phyloP scores from a whole-genome alignment of 2,329 filamentous ascomycete species.

The Acephala macrosclerotiorum region DNA sequence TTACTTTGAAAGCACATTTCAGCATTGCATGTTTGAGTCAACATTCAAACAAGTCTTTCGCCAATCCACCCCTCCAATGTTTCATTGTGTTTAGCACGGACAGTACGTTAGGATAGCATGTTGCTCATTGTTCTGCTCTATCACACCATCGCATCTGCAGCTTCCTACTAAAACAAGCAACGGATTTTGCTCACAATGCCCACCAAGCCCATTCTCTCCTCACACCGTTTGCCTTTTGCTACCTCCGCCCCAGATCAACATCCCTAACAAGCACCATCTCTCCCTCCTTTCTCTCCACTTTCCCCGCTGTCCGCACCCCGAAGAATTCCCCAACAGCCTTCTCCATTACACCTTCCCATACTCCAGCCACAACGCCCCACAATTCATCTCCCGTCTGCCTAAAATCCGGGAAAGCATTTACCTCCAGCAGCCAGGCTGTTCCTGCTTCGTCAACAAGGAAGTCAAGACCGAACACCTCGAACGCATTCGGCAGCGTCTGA shows the following conservation, averaged over 20 bases:
- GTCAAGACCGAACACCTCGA: conserved; percentile 92
- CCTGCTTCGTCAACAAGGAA: conserved; percentile 78
- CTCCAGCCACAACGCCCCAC: conserved; percentile 72
- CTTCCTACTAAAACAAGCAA: too few relatives aligned
- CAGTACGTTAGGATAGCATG: too few relatives aligned
- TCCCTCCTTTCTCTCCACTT: conserved; percentile 42
- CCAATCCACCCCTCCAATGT: too few relatives aligned
- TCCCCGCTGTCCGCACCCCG: conserved; percentile 41
- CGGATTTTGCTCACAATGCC: neutral
- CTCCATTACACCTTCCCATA: conserved; percentile 79
- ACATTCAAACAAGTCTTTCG: too few relatives aligned
- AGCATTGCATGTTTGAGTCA: too few relatives aligned
- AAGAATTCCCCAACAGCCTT: conserved; percentile 76
- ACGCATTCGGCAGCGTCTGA: conserved; percentile 85
- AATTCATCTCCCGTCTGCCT: conserved; percentile 85
- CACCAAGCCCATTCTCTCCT: neutral
- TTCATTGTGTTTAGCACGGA: too few relatives aligned
- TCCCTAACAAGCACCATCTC: conserved; percentile 60
- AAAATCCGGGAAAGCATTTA: conserved; percentile 97
- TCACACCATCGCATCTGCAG: neutral
- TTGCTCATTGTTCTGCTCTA: neutral
- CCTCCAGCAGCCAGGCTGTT: conserved; percentile 80
- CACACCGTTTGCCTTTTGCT: neutral
- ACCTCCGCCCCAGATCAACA: conserved; percentile 57
- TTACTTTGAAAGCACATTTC: too few relatives aligned